phyloP scores from a whole-genome alignment of 768 basidiomycete genomes.

The Tremella yokohamensis region DNA sequence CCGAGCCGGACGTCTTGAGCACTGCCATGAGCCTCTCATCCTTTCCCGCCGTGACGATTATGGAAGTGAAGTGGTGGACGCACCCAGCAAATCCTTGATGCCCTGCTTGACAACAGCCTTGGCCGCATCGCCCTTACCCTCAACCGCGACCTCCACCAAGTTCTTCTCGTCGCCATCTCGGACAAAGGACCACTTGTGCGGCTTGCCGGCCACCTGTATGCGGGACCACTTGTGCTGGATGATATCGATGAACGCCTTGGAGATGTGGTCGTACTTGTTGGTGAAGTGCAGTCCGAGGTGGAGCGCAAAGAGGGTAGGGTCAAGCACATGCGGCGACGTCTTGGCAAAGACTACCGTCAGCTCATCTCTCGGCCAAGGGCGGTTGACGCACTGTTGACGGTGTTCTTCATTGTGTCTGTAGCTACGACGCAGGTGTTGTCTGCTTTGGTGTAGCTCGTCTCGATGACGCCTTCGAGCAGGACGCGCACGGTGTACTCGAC shows the following conservation, averaged over 20 bases:
- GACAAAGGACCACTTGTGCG: slow-evolving; percentile 75
- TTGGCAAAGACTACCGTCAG: slow-evolving; percentile 64
- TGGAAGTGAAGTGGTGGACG: slow-evolving; percentile 25
- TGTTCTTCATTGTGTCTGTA: slow-evolving; percentile 72
- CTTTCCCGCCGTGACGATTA: background rate
- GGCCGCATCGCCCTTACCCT: slow-evolving; percentile 56
- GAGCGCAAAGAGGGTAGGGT: slow-evolving; percentile 78
- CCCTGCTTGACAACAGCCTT: slow-evolving; percentile 65
- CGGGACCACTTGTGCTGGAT: slow-evolving; percentile 82
- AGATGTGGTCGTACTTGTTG: slow-evolving; percentile 71
- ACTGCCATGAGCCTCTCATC: slow-evolving; percentile 52
- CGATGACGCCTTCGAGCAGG: slow-evolving; percentile 78
- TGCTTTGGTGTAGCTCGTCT: slow-evolving; percentile 69
- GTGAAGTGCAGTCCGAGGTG: slow-evolving; percentile 81
- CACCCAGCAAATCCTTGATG: slow-evolving; percentile 75
- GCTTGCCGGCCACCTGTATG: slow-evolving; percentile 55
- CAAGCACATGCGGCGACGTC: slow-evolving; percentile 77
- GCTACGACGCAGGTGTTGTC: slow-evolving; percentile 80
- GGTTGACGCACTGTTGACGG: slow-evolving; percentile 41
- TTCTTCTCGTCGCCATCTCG: slow-evolving; percentile 89
- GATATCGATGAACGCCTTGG: slow-evolving; percentile 64
- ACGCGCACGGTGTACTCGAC: slow-evolving; percentile 49
- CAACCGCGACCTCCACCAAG: slow-evolving; percentile 57
- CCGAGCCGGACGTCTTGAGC: slow-evolving; percentile 82
- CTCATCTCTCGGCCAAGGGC: slow-evolving; percentile 1